These are phyloP conservation scores for Acer negundo DNA, from an alignment of 345 rosid genomes.

Conservation along the genomic window DNA sequence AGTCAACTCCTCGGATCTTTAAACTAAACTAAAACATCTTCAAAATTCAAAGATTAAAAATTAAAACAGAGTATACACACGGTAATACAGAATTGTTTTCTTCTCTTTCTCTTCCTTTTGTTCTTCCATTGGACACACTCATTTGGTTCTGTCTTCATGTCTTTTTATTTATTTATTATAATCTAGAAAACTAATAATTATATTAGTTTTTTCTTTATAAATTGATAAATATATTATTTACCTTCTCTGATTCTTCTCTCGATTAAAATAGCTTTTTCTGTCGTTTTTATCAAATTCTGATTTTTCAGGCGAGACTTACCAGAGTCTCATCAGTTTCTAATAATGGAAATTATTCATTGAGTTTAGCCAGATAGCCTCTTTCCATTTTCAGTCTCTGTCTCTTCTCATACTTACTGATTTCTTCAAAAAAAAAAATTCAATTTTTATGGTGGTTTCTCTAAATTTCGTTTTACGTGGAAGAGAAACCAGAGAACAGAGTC, in stretches of 20 bases:
- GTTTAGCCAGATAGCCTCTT: not conserved
- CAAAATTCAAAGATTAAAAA: not conserved
- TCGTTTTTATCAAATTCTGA: slow-evolving; percentile 13
- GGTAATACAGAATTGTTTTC: not conserved
- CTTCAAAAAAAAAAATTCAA: not conserved
- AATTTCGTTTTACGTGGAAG: not conserved
- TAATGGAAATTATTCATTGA: not conserved
- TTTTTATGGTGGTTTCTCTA: not conserved
- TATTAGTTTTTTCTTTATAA: not conserved
- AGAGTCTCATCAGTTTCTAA: slow-evolving; percentile 12
- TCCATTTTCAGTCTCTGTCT: slow-evolving; percentile 16
- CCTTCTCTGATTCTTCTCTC: not conserved
- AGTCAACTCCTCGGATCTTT: slow-evolving; percentile 37
- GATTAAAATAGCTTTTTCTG: not conserved
- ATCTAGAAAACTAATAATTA: not conserved
- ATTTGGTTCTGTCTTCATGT: slow-evolving; percentile 18
- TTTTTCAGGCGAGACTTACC: slow-evolving; percentile 3
- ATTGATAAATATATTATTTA: no score
- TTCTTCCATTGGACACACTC: slow-evolving; percentile 22
- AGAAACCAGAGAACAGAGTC: slow-evolving; percentile 6
- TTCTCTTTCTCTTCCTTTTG: not conserved
- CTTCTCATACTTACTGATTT: not conserved
- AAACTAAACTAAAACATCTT: not conserved
- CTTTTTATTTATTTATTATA: not conserved
- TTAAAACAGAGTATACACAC: not conserved